These are phyloP conservation scores for Phytophthora nicotianae DNA, from an alignment of 352 stramenopile genomes.

Conservation along the genomic window DNA sequence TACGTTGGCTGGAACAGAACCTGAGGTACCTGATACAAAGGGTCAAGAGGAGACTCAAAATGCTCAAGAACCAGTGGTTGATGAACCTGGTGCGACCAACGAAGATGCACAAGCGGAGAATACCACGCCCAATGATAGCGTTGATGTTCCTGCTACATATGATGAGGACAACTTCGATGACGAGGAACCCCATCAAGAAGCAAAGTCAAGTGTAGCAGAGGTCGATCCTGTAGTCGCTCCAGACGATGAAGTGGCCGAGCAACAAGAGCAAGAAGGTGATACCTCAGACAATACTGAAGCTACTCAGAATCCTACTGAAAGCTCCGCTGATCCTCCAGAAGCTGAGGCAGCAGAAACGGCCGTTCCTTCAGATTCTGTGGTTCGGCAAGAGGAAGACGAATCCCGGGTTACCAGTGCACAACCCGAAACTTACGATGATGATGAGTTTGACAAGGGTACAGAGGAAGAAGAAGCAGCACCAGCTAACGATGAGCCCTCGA, in stretches of 20 bases:
- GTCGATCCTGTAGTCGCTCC: neutral
- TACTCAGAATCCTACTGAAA: neutral
- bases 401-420: neutral
- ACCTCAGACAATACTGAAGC: neutral
- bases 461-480: slow-evolving; percentile 2
- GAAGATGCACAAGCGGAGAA: slow-evolving; percentile 4
- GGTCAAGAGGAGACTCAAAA: neutral
- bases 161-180: neutral
- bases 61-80: slow-evolving; percentile 1
- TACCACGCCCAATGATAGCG: neutral
- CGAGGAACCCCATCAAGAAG: neutral
- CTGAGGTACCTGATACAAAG: neutral
- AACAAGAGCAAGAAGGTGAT: neutral
- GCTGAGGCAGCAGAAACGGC: slow-evolving; percentile 8
- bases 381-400: slow-evolving; percentile 7
- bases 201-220: neutral
- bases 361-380: neutral
- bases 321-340: neutral
- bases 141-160: neutral
- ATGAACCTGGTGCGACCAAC: neutral
- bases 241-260: neutral
- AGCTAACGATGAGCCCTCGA: slow-evolving; percentile 3
- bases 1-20: slow-evolving; percentile 1
- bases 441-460: slow-evolving; percentile 26
- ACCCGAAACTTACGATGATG: slow-evolving; percentile 27